Base-by-base conservation (phyloP, 495 filamentous ascomycete species). In the Bombardia bombarda region DNA sequence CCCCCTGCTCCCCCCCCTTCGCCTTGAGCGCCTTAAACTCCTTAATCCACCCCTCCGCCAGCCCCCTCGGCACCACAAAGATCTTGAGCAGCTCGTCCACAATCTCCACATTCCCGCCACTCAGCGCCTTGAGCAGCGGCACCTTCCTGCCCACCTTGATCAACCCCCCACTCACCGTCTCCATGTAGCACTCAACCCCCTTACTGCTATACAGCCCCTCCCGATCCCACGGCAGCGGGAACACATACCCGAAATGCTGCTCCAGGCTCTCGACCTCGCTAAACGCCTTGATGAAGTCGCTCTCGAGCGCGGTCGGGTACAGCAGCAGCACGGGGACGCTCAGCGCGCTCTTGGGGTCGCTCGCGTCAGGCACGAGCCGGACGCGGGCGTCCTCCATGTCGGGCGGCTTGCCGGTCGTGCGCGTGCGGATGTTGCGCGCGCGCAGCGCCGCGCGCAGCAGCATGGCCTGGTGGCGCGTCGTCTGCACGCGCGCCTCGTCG, bases 71-170 rank as follows among this genome's bases (percentile, higher is more conserved):
- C 22, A 98, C 73, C 7, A 96, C 78, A 50, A 84, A 82, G 7
- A 97, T 73, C 60, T 68, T 79, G 7, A 96, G 76, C 49, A 96
- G 56, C 37, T 86, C 84, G 70, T 98, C 92, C 34, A 93, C 77
- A 20, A 97, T 72, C 64, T 92, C 87, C 4, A 90, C 77, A 50
- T 86, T 89, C n/a, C 84, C 82, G 12, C 72, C 65, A n/a, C 69
- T 67, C 45, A 97, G 63, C 40, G 86, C 74, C 67, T 88, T 83
- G 47, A 86, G 54, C 47, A 96, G 56, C 17, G 78, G 68, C 41
- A 87, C 64, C 57, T 89, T 93, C 75, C 82, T 87, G n/a, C 92
- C 90, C 0, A 86, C 81, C 64, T 93, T 95, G 43, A 90, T 73
- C 51, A 98, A 52, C 9, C 92, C 93, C 0, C 90, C 88, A 0